phyloP scores from a whole-genome alignment of 2,329 filamentous ascomycete species.

The Scolecobasidium constrictum region DNA sequence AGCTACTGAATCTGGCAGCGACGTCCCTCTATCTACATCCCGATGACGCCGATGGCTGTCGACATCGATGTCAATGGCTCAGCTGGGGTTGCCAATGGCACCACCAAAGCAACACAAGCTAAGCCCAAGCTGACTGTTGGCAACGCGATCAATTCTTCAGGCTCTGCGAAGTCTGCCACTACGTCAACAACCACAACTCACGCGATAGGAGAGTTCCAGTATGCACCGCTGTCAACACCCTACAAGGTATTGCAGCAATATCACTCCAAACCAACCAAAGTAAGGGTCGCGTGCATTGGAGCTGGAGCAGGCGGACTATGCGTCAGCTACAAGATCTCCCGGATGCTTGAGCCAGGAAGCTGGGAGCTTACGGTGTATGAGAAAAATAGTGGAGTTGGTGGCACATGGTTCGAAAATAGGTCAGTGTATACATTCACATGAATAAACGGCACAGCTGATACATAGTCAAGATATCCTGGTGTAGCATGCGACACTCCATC shows the following conservation, averaged over 20 bases:
- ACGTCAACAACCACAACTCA: too few relatives aligned
- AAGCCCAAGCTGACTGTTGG: too few relatives aligned
- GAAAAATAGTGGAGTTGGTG: slow-evolving; percentile 53
- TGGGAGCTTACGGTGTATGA: slow-evolving; percentile 52
- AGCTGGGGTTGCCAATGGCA: too few relatives aligned
- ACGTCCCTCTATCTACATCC: too few relatives aligned
- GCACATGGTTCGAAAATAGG: slow-evolving; percentile 35
- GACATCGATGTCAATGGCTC: too few relatives aligned
- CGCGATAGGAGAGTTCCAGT: background rate
- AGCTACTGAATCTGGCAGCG: too few relatives aligned
- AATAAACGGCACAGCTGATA: background rate
- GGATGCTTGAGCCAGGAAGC: background rate
- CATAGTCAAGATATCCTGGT: slow-evolving; percentile 42
- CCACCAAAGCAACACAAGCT: too few relatives aligned
- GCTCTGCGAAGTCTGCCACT: too few relatives aligned
- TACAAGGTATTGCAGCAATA: background rate
- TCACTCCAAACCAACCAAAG: background rate
- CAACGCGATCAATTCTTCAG: too few relatives aligned
- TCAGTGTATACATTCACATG: background rate
- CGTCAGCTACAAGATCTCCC: background rate
- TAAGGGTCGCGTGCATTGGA: background rate
- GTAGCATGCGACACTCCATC: slow-evolving; percentile 59
- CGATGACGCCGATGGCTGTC: too few relatives aligned
- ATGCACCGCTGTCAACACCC: background rate
- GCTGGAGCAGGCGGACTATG: background rate